Base-by-base conservation (phyloP, 371 early-diverging fungal species). In the Mucor saturninus region DNA sequence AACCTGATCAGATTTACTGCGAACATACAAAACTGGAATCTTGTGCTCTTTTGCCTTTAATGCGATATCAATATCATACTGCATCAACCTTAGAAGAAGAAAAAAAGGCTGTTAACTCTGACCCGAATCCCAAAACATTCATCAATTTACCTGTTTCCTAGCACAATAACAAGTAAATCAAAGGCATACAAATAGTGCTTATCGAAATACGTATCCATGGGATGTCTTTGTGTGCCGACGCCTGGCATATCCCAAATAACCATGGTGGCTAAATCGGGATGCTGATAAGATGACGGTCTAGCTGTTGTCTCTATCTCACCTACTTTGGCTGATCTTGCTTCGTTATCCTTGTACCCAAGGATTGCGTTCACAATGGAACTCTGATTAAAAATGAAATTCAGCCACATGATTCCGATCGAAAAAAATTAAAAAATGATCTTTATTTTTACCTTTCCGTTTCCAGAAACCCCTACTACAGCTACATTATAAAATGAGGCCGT, bases 221-320 rank as follows among this genome's bases (percentile, higher is more conserved):
- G 71, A 54, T 79, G 75, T 42, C 66, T 65, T 53, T 60, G 59
- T 13, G 82, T 81, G 4, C 77, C 77, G 11, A 77, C 79, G 10
- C 79, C 82, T 14, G 82, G 82, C 75, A 81, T 75, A 68, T 81
- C 82, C 82, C 82, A 81, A 35, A 81, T 62, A 13, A 77, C 58
- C 77, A 81, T 73, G 2, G 67, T 62, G 1, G 66, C 61, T 30
- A 81, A 51, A 61, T 79, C 75, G 6, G 82, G 82, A 71, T 81
- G 82, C n/a, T 63, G 67, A 62, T 71, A 81, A 1, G 64, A 69
- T 39, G 53, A 49, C 14, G 79, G 79, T 21, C 62, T 64, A 4
- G 45, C 49, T 10, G 82, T 81, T 11, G 77, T 67, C 52, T 81
- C 82, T 1, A 66, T 65, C 54, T 81, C 82, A 1, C 82, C 82